Evolutionary conservation across 2,329 filamentous ascomycete genomes (phyloP).

Genomic region (Pseudogymnoascus verrucosus): DNA sequence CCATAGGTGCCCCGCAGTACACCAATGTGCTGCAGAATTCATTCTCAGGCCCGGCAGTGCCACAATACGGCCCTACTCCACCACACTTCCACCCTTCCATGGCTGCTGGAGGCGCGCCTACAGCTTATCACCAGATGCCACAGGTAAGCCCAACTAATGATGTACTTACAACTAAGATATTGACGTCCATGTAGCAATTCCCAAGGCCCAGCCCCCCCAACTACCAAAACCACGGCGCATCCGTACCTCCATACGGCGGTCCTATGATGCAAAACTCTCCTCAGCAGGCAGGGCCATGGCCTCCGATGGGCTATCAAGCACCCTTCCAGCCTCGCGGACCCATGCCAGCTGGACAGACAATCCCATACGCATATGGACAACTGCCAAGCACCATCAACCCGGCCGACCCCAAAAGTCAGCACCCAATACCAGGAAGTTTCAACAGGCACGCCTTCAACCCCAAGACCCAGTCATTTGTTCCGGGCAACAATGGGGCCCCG

Average conservation of each 20-base stretch:
- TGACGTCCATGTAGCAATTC: constrained; percentile 21
- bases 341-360: constrained; percentile 24
- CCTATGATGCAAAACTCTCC: constrained; percentile 27
- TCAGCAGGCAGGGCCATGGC: constrained; percentile 25
- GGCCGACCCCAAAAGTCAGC: constrained; percentile 65
- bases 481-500: constrained; percentile 46
- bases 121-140: constrained; percentile 20
- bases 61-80: constrained; percentile 35
- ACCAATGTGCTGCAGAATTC: constrained; percentile 36
- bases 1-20: constrained; percentile 40
- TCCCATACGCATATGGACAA: constrained; percentile 71
- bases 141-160: constrained; percentile 16
- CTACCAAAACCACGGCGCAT: constrained; percentile 26
- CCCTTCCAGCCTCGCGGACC: constrained; percentile 24
- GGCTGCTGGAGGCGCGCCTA: constrained; percentile 35
- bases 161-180: constrained; percentile 11
- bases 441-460: constrained; percentile 86
- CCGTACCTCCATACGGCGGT: constrained; percentile 26
- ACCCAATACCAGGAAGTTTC: constrained; percentile 78
- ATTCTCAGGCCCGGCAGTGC: constrained; percentile 23
- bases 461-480: constrained; percentile 87
- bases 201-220: constrained; percentile 23
- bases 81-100: constrained; percentile 24
- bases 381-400: constrained; percentile 63
- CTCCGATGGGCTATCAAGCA: constrained; percentile 21